Conservation (phyloP, 805 yeast species). For the Ascoidea asiatica region DNA sequence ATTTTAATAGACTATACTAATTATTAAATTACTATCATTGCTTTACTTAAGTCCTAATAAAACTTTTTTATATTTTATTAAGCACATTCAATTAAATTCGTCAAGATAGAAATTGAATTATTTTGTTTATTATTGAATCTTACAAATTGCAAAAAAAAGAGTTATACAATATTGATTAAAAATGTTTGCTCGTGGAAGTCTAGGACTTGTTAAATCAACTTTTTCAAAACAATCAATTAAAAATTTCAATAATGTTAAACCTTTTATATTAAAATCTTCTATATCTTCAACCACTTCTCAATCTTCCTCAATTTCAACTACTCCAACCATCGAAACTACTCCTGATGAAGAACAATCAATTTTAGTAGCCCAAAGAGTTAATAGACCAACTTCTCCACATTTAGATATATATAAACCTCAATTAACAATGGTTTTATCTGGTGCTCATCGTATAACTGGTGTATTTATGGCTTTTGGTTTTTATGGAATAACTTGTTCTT, state of each 20-base stretch:
- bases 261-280: background rate
- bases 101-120: no score
- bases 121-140: no score
- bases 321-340: constrained; percentile 43
- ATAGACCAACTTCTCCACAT: constrained; percentile 89
- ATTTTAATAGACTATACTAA: no score
- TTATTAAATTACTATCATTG: no score
- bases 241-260: background rate
- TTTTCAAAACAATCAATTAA: constrained; percentile 1
- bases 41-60: no score
- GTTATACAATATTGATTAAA: no score
- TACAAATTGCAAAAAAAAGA: no score
- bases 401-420: constrained; percentile 84
- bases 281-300: background rate
- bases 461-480: constrained; percentile 68
- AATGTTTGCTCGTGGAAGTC: background rate
- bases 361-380: constrained; percentile 66
- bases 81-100: no score
- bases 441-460: constrained; percentile 81
- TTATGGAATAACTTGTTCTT: constrained; percentile 64
- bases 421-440: constrained; percentile 69
- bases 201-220: background rate
- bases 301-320: no score
- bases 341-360: constrained; percentile 53
- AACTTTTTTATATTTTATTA: no score